Base-by-base conservation (phyloP, 306 rosid species). In the Rosa multiflora region DNA sequence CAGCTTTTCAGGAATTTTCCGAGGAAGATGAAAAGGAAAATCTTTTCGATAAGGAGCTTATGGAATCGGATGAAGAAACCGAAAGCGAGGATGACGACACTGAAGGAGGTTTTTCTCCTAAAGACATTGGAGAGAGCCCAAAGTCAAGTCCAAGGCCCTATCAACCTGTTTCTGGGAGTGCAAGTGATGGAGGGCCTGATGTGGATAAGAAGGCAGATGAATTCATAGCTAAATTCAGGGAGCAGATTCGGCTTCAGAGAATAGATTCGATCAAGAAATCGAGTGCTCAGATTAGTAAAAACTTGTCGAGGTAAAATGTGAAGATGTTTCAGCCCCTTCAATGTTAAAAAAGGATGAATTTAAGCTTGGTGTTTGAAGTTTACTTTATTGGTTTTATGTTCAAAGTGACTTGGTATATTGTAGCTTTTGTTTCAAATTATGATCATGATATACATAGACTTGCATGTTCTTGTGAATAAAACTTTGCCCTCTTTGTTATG, bases 201-300 rank as follows among this genome's bases (percentile, higher is more conserved):
- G 99, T 96, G 85, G 99, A 96, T 82, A 93, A 90, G 84, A 90
- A 96, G 59, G 99, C 98, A 37, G 99, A 91, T 83, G 98, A 96
- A 75, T 96, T 96, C 96, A 96, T 93, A 1, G 98, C 99, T 3
- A 96, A 88, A 79, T 93, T 96, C 88, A 90, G 99, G 83, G 98
- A 91, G 86, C 98, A 96, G 85, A 96, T 96, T 35, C 87, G 98
- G 88, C 93, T 96, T 86, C 99, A 96, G 86, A 93, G 99, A 79
- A 96, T 93, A 56, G 93, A 90, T 40, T 91, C 96, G 15, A 91
- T 96, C 75, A 96, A 96, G 82, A 89, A 81, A 82, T 82, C 88
- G 0, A 91, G 92, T 81, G 88, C 92, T n/a, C 81, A 87, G 72
- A 81, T 81, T 10, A 76, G 87, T 75, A 83, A 79, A 76, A 90